phyloP scores from a whole-genome alignment of 176 grass and related monocot genomes.

The Alopecurus myosuroides region DNA sequence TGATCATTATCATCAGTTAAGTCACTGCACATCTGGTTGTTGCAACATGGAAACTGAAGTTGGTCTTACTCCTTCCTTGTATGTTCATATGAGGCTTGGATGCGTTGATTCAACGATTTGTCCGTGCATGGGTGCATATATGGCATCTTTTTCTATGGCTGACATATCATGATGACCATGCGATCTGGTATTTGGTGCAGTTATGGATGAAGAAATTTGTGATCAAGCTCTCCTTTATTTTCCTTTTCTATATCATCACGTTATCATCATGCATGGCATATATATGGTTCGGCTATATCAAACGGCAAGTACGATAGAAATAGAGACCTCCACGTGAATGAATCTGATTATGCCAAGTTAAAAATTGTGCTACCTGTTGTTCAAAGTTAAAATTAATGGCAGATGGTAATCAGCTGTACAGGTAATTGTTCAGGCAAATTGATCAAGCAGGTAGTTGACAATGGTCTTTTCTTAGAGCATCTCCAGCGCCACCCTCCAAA shows the following conservation, averaged over 20 bases:
- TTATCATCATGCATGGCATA: background rate
- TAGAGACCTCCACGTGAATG: background rate
- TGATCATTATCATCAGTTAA: slow-evolving; percentile 8
- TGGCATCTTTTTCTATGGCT: background rate
- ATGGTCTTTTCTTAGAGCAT: too few species aligned
- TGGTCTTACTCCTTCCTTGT: background rate
- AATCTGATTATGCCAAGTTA: background rate
- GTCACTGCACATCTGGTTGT: slow-evolving; percentile 26
- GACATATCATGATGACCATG: background rate
- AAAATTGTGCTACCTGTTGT: background rate
- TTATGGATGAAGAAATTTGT: background rate
- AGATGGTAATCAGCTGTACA: background rate
- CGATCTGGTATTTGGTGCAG: background rate
- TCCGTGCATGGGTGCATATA: background rate
- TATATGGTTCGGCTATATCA: background rate
- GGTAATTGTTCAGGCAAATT: background rate
- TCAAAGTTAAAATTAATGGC: background rate
- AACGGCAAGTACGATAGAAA: background rate
- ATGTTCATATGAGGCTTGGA: background rate
- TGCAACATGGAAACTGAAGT: slow-evolving; percentile 14
- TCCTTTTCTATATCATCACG: background rate
- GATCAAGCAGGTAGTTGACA: too few species aligned
- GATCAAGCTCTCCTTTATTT: background rate
- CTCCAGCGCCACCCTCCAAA: too few species aligned
- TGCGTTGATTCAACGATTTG: background rate